Conservation (phyloP, 192 early-diverging fungal genomes). For the Dissophora ornata region DNA sequence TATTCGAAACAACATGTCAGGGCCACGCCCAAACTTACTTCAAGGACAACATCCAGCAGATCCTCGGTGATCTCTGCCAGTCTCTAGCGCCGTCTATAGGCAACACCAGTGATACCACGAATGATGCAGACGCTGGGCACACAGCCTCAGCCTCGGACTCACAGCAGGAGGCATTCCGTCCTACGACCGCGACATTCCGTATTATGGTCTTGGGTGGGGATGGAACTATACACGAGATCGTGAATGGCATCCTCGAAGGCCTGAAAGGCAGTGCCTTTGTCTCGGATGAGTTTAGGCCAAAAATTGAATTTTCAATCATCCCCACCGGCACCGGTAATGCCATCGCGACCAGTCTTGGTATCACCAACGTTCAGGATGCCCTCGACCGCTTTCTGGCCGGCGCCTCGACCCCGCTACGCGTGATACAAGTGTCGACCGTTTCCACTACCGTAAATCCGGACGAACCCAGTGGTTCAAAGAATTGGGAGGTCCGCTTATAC, state of each 20-base stretch:
- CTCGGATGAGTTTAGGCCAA: background rate
- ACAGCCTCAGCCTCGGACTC: too few relatives aligned
- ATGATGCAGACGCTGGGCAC: too few relatives aligned
- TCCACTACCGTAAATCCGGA: too few relatives aligned
- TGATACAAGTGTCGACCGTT: conserved; percentile 47
- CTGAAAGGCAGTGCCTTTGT: background rate
- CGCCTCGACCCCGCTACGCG: conserved; percentile 24
- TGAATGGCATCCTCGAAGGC: conserved; percentile 57
- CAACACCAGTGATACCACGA: too few relatives aligned
- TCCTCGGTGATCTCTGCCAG: conserved; percentile 23
- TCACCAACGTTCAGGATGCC: conserved; percentile 44
- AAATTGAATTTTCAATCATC: conserved; percentile 46
- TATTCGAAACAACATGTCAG: conserved; percentile 24
- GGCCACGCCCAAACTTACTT: conserved; percentile 27
- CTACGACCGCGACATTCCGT: background rate
- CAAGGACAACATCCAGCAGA: conserved; percentile 18
- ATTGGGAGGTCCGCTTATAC: conserved; percentile 38
- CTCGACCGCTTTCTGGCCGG: conserved; percentile 44
- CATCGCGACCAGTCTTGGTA: conserved; percentile 55
- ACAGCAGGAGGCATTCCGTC: background rate
- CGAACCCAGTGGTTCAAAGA: too few relatives aligned
- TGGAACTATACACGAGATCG: conserved; percentile 60
- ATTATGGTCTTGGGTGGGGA: conserved; percentile 63
- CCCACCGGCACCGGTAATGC: conserved; percentile 64
- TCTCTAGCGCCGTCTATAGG: too few relatives aligned